These are phyloP conservation scores for Penicillium paxilli DNA, from an alignment of 495 filamentous ascomycete genomes.

Conservation along the genomic window DNA sequence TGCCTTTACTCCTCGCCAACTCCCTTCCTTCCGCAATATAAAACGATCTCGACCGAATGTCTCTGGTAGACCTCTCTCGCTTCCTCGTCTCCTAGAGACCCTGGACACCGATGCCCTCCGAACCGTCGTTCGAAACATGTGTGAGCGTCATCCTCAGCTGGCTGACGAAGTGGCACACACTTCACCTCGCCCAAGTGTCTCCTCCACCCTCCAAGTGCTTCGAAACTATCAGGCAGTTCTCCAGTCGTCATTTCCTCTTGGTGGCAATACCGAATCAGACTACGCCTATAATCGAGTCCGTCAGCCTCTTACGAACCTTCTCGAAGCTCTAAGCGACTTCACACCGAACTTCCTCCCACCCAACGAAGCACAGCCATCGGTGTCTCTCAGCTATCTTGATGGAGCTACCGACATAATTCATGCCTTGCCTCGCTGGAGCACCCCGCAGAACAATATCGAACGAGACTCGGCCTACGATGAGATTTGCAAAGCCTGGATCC, in stretches of 20 bases:
- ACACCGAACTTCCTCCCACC: conserved; percentile 95
- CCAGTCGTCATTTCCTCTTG: conserved; percentile 81
- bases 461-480: conserved; percentile 96
- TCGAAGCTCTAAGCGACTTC: conserved; percentile 90
- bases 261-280: conserved; percentile 77
- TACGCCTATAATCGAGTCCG: conserved; percentile 94
- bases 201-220: conserved; percentile 76
- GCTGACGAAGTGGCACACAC: conserved; percentile 79
- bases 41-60: conserved; percentile 68
- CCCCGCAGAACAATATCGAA: conserved; percentile 80
- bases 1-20: conserved; percentile 62
- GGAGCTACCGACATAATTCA: conserved; percentile 88
- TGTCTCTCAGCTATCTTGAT: conserved; percentile 83
- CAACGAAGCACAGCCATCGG: conserved; percentile 74
- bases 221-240: conserved; percentile 76
- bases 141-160: conserved; percentile 77
- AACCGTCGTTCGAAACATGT: conserved; percentile 79
- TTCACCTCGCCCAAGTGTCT: conserved; percentile 80
- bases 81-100: conserved; percentile 87
- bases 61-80: conserved; percentile 73
- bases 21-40: conserved; percentile 63
- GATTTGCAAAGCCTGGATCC: conserved; percentile 87
- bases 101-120: conserved; percentile 81
- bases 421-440: conserved; percentile 82
- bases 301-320: conserved; percentile 72